These are phyloP conservation scores for Sorghum bicolor DNA, from an alignment of 176 grass and related monocot species.

Conservation along the genomic window DNA sequence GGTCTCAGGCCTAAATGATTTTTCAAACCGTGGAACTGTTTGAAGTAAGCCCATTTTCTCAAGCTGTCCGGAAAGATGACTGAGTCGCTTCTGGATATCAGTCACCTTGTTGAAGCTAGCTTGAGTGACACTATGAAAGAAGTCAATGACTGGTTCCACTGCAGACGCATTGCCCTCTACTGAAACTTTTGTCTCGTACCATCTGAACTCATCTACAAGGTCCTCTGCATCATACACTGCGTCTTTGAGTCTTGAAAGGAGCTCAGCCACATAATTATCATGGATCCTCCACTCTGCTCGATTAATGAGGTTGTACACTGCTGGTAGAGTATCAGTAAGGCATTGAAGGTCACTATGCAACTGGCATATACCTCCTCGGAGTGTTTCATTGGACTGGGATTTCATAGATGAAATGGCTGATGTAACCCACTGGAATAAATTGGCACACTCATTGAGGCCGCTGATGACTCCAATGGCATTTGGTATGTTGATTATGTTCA, in stretches of 20 bases:
- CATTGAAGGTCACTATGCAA: not conserved
- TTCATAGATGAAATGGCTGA: not conserved
- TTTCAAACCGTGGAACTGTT: not conserved
- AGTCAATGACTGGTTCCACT: not conserved
- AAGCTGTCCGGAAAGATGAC: not conserved
- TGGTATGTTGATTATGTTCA: not conserved
- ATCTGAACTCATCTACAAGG: not conserved
- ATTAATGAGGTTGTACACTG: not conserved
- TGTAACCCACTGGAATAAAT: not conserved
- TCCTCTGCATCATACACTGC: not conserved
- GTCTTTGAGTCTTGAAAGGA: not conserved
- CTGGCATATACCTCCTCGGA: not conserved
- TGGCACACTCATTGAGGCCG: not conserved
- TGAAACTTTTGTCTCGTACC: not conserved
- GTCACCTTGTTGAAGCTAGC: not conserved
- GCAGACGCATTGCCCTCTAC: not conserved
- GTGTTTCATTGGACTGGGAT: no score
- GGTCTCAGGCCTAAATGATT: not conserved
- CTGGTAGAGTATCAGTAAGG: not conserved
- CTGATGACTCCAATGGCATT: not conserved
- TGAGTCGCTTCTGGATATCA: not conserved
- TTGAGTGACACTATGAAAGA: not conserved
- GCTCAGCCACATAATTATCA: not conserved
- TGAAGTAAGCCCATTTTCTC: not conserved
- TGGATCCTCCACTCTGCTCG: not conserved